phyloP scores from a whole-genome alignment of 305 asterid genomes.

The Striga hermonthica region DNA sequence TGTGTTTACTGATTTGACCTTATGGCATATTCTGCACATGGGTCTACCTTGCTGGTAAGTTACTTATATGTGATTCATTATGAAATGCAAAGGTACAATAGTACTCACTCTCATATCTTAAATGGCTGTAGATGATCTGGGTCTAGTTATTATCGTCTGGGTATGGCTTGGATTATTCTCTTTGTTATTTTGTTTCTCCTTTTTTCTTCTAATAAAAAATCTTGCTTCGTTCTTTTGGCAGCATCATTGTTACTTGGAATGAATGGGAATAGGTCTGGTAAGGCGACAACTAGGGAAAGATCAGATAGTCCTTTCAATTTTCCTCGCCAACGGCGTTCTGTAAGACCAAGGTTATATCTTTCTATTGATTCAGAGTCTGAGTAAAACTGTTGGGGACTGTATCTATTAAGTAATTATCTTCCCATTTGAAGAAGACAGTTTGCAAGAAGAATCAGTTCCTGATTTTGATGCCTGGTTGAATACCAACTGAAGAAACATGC shows the following conservation, averaged over 20 bases:
- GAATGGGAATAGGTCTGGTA: constrained; percentile 52
- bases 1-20: not conserved
- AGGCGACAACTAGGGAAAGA: constrained; percentile 63
- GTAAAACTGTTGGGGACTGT: constrained; percentile 35
- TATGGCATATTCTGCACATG: no score
- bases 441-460: constrained; percentile 17
- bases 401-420: constrained; percentile 24
- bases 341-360: constrained; percentile 78
- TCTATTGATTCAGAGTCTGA: constrained; percentile 90
- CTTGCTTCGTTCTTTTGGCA: constrained; percentile 32
- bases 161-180: not conserved
- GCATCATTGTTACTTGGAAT: constrained; percentile 72
- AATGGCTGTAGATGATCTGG: no score
- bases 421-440: constrained; percentile 19
- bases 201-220: not conserved
- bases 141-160: not conserved
- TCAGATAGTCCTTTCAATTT: constrained; percentile 82
- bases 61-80: no score
- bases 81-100: no score
- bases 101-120: no score
- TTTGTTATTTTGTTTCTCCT: constrained; percentile 2
- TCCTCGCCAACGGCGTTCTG: constrained; percentile 95
- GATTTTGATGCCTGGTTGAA: constrained; percentile 23
- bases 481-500: not conserved
- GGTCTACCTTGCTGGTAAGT: no score